phyloP scores from a whole-genome alignment of 164 flowering plant genomes.

The Taxillus chinensis region DNA sequence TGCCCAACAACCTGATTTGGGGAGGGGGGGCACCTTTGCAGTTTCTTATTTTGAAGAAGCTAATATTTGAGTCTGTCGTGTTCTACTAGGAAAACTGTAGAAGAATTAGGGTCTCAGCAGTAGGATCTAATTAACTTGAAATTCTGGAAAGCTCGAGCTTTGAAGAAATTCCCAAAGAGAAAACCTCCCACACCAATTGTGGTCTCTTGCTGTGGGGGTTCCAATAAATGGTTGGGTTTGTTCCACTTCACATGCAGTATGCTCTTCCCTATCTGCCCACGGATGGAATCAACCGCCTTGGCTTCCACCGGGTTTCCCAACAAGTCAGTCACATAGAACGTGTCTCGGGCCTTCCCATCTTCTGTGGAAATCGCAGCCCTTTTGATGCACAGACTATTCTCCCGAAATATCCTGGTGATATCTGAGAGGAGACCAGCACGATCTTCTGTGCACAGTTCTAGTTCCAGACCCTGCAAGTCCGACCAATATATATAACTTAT shows the following conservation, averaged over 20 bases:
- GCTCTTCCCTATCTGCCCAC: constrained; percentile 51
- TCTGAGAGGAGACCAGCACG: constrained; percentile 81
- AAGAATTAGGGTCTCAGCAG: constrained; percentile 16
- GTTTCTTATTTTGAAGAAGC: no score
- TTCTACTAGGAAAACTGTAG: constrained; percentile 3
- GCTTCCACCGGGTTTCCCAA: constrained; percentile 66
- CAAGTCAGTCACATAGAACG: constrained; percentile 69
- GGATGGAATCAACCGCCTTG: constrained; percentile 56
- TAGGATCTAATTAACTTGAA: constrained; percentile 47
- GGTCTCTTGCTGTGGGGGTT: constrained; percentile 38
- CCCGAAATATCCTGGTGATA: constrained; percentile 74
- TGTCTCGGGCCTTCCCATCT: constrained; percentile 59
- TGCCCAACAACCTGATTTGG: no score
- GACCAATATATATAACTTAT: not conserved
- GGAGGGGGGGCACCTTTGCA: not conserved
- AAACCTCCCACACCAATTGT: constrained; percentile 21
- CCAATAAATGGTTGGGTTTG: constrained; percentile 11
- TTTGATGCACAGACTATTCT: constrained; percentile 60
- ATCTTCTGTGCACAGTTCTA: constrained; percentile 65
- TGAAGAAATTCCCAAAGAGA: constrained; percentile 58
- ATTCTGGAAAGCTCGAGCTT: constrained; percentile 36
- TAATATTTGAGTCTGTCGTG: constrained; percentile 8
- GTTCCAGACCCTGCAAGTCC: constrained; percentile 58
- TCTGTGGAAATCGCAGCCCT: constrained; percentile 76
- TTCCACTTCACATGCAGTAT: constrained; percentile 43